These are phyloP conservation scores for Scutellaria minor DNA, from an alignment of 257 asterid genomes.

Conservation along the genomic window DNA sequence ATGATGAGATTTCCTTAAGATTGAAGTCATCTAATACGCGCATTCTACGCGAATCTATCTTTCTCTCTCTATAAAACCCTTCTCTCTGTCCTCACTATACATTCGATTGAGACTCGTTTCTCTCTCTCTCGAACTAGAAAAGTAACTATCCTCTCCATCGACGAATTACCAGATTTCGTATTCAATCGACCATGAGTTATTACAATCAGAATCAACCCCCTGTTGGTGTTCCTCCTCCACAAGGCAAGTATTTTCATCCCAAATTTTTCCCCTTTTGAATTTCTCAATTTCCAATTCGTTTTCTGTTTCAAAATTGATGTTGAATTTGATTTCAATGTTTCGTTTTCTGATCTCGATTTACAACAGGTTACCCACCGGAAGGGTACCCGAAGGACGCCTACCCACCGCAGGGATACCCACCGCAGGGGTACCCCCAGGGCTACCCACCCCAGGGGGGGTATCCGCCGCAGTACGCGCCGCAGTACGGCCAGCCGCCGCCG, in stretches of 20 bases:
- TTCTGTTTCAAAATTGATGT: background rate
- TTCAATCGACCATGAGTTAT: constrained; percentile 56
- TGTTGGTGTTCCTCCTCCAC: constrained; percentile 79
- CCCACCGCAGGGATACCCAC: constrained; percentile 74
- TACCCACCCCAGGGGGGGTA: constrained; percentile 62
- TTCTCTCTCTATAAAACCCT: constrained; percentile 20
- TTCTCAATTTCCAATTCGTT: background rate
- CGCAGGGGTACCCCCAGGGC: constrained; percentile 61
- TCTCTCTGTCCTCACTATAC: background rate
- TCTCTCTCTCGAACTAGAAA: constrained; percentile 27
- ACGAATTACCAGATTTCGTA: background rate
- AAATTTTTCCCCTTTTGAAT: background rate
- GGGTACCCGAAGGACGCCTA: constrained; percentile 77
- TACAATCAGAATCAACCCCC: constrained; percentile 72
- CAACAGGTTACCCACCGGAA: constrained; percentile 74
- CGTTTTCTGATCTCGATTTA: background rate
- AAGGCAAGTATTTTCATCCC: constrained; percentile 42
- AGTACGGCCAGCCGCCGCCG: constrained; percentile 59
- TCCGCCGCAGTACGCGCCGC: constrained; percentile 72
- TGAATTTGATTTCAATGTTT: background rate
- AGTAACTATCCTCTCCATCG: background rate
- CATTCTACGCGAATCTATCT: constrained; percentile 23
- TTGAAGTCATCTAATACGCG: constrained; percentile 41
- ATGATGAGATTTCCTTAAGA: constrained; percentile 27
- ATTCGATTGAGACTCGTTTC: background rate